Percentiles rank a stretch among this genome's conserved stretches.
phyloP scores from a whole-genome alignment of 331 rosid genomes.

The Rosa hybrid region DNA sequence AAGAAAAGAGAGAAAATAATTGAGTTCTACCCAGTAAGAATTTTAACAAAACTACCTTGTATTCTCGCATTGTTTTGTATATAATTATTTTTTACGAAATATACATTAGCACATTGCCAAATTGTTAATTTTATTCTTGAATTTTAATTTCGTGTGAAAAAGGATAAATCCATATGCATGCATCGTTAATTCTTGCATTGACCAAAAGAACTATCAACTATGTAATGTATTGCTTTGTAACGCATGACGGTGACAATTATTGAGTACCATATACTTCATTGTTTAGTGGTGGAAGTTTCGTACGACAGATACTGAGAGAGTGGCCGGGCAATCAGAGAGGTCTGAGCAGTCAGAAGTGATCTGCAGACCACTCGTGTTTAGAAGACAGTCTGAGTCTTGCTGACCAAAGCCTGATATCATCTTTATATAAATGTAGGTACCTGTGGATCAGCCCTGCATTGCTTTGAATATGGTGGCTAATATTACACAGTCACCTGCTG shows the following conservation, averaged over 20 bases:
- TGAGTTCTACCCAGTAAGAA: no score
- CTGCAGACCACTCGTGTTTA: background rate
- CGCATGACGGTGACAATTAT: background rate
- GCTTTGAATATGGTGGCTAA: constrained; percentile 71
- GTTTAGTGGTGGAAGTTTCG: background rate
- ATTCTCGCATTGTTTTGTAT: no score
- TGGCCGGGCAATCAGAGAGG: background rate
- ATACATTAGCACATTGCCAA: background rate
- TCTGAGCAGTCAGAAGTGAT: background rate
- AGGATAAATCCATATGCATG: background rate
- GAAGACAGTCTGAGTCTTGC: background rate
- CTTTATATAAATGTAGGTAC: constrained; percentile 52
- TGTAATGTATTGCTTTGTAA: background rate
- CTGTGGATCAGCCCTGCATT: constrained; percentile 77
- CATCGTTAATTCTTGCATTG: background rate
- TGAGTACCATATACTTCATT: background rate
- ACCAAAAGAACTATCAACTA: background rate
- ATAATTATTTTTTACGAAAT: no score
- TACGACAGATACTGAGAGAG: background rate
- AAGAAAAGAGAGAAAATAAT: no score
- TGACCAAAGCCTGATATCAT: background rate
- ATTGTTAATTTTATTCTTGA: background rate
- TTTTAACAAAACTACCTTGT: no score
- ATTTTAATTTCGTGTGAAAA: background rate
- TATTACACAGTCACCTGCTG: constrained; percentile 66